phyloP scores from a whole-genome alignment of 2,329 filamentous ascomycete genomes.

The Mariannaea sp. region DNA sequence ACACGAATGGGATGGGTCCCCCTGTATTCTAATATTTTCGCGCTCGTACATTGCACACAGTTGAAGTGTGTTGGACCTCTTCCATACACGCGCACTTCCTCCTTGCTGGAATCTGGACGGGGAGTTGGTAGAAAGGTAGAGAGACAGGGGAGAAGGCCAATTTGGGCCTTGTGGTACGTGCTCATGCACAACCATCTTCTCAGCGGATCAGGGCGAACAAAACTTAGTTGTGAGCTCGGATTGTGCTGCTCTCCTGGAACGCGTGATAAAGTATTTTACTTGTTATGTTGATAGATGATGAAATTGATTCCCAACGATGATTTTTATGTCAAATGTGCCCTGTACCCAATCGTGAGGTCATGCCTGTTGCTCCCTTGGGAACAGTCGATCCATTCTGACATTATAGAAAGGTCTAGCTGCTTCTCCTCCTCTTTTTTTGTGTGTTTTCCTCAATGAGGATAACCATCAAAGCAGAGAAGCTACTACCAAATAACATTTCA shows the following conservation, averaged over 20 bases:
- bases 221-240: conserved; percentile 15
- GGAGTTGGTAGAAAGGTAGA: conserved; percentile 46
- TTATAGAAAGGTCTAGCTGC: too few relatives aligned
- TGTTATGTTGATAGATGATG: conserved; percentile 39
- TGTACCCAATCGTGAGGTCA: too few relatives aligned
- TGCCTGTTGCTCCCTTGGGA: too few relatives aligned
- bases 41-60: conserved; percentile 39
- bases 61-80: conserved; percentile 26
- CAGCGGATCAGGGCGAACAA: conserved; percentile 16
- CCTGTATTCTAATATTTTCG: conserved; percentile 56
- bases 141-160: conserved; percentile 30
- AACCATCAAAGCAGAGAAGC: too few relatives aligned
- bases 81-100: conserved; percentile 35
- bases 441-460: too few relatives aligned
- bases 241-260: conserved; percentile 18
- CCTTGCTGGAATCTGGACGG: conserved; percentile 37
- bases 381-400: too few relatives aligned
- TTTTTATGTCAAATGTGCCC: neutral
- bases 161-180: conserved; percentile 18
- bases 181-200: conserved; percentile 3
- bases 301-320: conserved; percentile 40
- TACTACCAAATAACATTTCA: too few relatives aligned
- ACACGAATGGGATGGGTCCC: conserved; percentile 33
- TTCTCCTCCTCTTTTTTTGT: too few relatives aligned
- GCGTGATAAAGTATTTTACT: conserved; percentile 25